Percentiles rank a stretch among this genome's conserved stretches.
Evolutionary conservation across 176 grass and related monocot genomes (phyloP).

Genomic region (Otatea glauca): DNA sequence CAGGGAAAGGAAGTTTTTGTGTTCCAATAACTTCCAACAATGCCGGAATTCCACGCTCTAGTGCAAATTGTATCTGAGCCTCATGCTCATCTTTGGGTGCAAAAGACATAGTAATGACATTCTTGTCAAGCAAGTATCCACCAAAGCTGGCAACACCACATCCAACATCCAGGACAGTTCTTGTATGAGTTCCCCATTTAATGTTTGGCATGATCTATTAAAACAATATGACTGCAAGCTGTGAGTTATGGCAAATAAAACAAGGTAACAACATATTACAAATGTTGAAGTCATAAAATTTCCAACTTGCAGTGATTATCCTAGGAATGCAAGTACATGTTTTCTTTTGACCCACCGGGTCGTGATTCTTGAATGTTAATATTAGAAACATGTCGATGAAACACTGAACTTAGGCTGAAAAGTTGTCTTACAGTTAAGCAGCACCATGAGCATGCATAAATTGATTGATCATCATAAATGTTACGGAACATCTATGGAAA

Average conservation of each 20-base stretch:
- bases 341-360: constrained; percentile 29
- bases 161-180: constrained; percentile 89
- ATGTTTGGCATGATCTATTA: constrained; percentile 72
- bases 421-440: not conserved
- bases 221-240: constrained; percentile 25
- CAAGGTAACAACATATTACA: not conserved
- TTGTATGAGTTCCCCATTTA: constrained; percentile 68
- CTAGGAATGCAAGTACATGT: not conserved
- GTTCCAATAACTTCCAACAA: constrained; percentile 87
- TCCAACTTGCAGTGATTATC: constrained; percentile 6
- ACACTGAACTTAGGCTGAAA: not conserved
- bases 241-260: constrained; percentile 42
- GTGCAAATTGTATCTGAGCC: constrained; percentile 94
- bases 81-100: constrained; percentile 98
- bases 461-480: constrained; percentile 6
- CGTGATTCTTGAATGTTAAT: not conserved
- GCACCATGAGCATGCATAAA: not conserved
- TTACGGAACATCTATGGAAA: not conserved
- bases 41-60: constrained; percentile 90
- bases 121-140: constrained; percentile 77
- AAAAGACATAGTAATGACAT: constrained; percentile 93
- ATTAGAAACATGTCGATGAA: constrained; percentile 11
- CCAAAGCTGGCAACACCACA: constrained; percentile 97
- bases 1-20: constrained; percentile 82
- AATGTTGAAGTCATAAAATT: constrained; percentile 4